These are phyloP conservation scores for Flaveria sonorensis DNA, from an alignment of 129 eudicot species.

Conservation along the genomic window DNA sequence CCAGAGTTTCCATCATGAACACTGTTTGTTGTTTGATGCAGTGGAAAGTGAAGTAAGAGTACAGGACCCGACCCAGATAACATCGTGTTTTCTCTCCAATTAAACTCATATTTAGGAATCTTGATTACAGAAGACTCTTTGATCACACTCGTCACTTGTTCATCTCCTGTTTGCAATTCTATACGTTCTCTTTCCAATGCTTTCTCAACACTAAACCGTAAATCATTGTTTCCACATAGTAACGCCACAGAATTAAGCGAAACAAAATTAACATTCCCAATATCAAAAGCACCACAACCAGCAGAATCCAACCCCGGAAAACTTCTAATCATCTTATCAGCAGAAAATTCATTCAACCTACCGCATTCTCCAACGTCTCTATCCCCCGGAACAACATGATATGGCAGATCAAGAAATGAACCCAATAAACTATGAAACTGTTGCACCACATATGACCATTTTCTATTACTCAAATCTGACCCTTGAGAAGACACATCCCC, in stretches of 20 bases:
- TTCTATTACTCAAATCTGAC: constrained; percentile 39
- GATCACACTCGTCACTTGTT: constrained; percentile 3
- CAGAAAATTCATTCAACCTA: constrained; percentile 33
- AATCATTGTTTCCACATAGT: constrained; percentile 52
- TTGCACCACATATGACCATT: constrained; percentile 55
- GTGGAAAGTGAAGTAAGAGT: constrained; percentile 60
- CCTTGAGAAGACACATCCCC: constrained; percentile 65
- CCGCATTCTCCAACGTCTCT: constrained; percentile 57
- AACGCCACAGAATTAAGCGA: constrained; percentile 58
- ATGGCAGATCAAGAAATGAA: constrained; percentile 54
- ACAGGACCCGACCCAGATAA: constrained; percentile 61
- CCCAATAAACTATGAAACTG: constrained; percentile 49
- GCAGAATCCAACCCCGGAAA: constrained; percentile 53
- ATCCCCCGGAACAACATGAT: constrained; percentile 62
- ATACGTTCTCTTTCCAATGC: constrained; percentile 50
- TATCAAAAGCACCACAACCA: constrained; percentile 59
- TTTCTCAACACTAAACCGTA: constrained; percentile 52
- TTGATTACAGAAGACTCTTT: constrained; percentile 29
- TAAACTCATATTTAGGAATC: constrained; percentile 33
- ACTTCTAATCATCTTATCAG: constrained; percentile 42
- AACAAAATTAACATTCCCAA: constrained; percentile 45
- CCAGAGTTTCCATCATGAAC: constrained; percentile 18
- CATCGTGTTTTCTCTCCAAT: constrained; percentile 53
- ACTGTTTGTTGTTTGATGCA: constrained; percentile 39
- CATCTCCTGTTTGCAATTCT: constrained; percentile 36